A percentile compares a stretch with the other conserved stretches of the same genome.
Evolutionary conservation across 2,329 filamentous ascomycete genomes (phyloP).

Genomic region (Monosporascus cannonballus): DNA sequence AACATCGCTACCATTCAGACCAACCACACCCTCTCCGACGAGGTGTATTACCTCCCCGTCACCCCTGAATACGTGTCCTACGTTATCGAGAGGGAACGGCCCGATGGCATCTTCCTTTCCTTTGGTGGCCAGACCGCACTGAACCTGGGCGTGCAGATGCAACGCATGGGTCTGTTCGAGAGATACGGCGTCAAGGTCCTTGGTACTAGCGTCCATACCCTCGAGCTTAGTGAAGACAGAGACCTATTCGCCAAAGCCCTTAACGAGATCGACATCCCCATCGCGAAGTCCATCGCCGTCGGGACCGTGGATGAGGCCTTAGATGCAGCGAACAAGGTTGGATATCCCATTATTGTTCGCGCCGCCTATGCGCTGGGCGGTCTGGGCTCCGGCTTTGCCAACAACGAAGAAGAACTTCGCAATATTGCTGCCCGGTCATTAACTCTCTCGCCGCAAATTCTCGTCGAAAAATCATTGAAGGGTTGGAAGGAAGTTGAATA

Average conservation of each 20-base stretch:
- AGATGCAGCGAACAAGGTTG: slow-evolving; percentile 76
- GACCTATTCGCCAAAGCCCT: slow-evolving; percentile 94
- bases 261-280: slow-evolving; percentile 95
- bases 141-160: slow-evolving; percentile 95
- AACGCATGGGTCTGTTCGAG: slow-evolving; percentile 91
- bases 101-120: slow-evolving; percentile 94
- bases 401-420: slow-evolving; percentile 87
- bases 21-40: slow-evolving; percentile 89
- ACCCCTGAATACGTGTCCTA: slow-evolving; percentile 97
- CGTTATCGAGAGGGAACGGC: slow-evolving; percentile 92
- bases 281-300: slow-evolving; percentile 92
- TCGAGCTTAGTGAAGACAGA: slow-evolving; percentile 92
- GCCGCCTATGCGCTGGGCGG: slow-evolving; percentile 95
- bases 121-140: slow-evolving; percentile 97
- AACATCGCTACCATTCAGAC: slow-evolving; percentile 99
- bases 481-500: slow-evolving; percentile 99
- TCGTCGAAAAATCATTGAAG: slow-evolving; percentile 98
- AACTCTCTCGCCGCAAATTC: slow-evolving; percentile 88
- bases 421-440: slow-evolving; percentile 90
- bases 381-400: slow-evolving; percentile 92
- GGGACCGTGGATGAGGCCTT: slow-evolving; percentile 87
- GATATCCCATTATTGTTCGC: slow-evolving; percentile 96
- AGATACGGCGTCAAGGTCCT: slow-evolving; percentile 94
- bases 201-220: slow-evolving; percentile 87
- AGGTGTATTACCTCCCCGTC: slow-evolving; percentile 97